These are phyloP conservation scores for Aegle marmelos DNA, from an alignment of 345 rosid species.

Conservation along the genomic window DNA sequence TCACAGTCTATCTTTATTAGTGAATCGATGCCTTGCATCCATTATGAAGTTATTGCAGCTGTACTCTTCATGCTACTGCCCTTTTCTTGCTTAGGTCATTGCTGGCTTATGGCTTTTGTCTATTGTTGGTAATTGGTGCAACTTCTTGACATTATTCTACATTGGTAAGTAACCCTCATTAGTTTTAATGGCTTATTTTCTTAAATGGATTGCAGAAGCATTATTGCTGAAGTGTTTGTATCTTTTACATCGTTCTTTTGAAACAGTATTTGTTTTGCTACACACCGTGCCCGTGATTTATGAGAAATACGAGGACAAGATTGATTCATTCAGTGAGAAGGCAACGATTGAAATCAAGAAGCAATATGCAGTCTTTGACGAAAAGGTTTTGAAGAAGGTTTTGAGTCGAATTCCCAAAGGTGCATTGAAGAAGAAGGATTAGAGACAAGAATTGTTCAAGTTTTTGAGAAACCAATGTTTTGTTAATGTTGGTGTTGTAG, in stretches of 20 bases:
- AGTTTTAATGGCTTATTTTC: neutral
- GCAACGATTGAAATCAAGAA: slow-evolving; percentile 71
- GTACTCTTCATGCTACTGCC: neutral
- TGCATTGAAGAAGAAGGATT: slow-evolving; percentile 67
- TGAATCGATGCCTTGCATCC: neutral
- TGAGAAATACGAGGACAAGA: slow-evolving; percentile 84
- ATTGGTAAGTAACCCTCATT: slow-evolving; percentile 41
- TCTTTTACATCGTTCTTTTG: neutral
- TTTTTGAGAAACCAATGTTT: neutral
- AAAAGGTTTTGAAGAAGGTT: slow-evolving; percentile 69
- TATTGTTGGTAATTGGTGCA: slow-evolving; percentile 63
- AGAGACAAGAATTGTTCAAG: slow-evolving; percentile 15
- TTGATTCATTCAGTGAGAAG: slow-evolving; percentile 78
- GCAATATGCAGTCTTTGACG: slow-evolving; percentile 73
- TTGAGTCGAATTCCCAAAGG: slow-evolving; percentile 74
- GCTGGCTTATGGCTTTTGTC: slow-evolving; percentile 81
- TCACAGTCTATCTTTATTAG: neutral
- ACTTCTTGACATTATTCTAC: slow-evolving; percentile 73
- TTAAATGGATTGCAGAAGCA: neutral
- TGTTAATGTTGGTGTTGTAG: neutral
- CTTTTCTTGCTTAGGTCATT: slow-evolving; percentile 49
- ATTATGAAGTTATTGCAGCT: neutral
- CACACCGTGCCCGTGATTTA: slow-evolving; percentile 69
- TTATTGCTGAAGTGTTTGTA: neutral
- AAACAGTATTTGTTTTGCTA: slow-evolving; percentile 62